A percentile compares a stretch with the other conserved stretches of the same genome.
phyloP scores from a whole-genome alignment of 352 stramenopile genomes.

The Thalassiosira livingstoniorum region DNA sequence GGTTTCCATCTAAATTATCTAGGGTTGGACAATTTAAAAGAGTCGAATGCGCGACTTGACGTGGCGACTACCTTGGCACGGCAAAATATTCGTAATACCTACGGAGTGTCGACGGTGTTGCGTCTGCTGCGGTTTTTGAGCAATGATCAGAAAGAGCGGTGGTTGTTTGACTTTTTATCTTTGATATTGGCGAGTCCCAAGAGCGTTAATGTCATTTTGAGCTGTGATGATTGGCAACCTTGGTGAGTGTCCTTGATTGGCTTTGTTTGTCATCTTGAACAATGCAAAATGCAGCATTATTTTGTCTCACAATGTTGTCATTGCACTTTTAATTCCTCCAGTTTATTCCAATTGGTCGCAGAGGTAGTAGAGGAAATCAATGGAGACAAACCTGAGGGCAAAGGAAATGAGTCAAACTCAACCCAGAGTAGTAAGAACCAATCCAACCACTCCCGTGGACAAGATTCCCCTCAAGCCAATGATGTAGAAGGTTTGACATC shows the following conservation, averaged over 20 bases:
- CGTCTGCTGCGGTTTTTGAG: conserved; percentile 79
- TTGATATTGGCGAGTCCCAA: conserved; percentile 57
- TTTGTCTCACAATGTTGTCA: too few relatives aligned
- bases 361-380: conserved; percentile 83
- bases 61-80: conserved; percentile 19
- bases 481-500: background rate
- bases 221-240: conserved; percentile 81
- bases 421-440: background rate
- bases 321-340: too few relatives aligned
- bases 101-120: conserved; percentile 70
- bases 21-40: conserved; percentile 31
- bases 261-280: too few relatives aligned
- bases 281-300: too few relatives aligned
- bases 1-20: conserved; percentile 57
- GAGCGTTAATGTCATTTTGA: conserved; percentile 70
- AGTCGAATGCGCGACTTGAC: conserved; percentile 9
- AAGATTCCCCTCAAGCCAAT: background rate
- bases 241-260: too few relatives aligned
- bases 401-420: background rate
- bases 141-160: conserved; percentile 71
- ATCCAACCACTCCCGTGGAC: background rate
- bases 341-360: conserved; percentile 83
- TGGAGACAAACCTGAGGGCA: conserved; percentile 27
- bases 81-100: conserved; percentile 59
- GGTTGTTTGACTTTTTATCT: conserved; percentile 76